Base-by-base conservation (phyloP, 495 filamentous ascomycete species). In the Aspergillus cavernicola region DNA sequence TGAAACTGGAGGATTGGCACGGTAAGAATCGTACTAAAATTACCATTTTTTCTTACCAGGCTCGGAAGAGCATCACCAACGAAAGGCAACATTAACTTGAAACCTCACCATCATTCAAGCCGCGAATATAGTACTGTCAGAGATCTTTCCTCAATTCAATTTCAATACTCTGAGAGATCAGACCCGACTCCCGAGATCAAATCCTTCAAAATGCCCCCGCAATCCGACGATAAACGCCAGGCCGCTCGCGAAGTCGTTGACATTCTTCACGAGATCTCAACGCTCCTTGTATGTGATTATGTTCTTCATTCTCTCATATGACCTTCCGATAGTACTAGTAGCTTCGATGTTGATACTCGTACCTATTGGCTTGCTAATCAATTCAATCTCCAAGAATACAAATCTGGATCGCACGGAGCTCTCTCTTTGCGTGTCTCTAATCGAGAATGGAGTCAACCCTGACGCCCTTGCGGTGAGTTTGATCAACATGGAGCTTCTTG, bases 401-500 rank as follows among this genome's bases (percentile, higher is more conserved):
- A 79, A 93, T 57, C 83, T 98, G 26, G 90, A 96, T 68, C 83
- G 93, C 16, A 86, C 88, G 32, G 89, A 90, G 8, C 80, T 98
- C 11, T 96, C 92, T 8, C 85, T 95, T 49, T 98, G 93, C 64
- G 92, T 97, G 49, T 95, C 90, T 37, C 80, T 98, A 62, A 90
- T 98, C 55, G 93, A 98, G 71, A 97, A 97, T 68, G 95, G 95
- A 6, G 89, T 97, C 9, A 95, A 95, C 69, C 93, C 93, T 6
- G 93, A 97, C 66, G 95, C 92, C 8, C 74, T 98, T 12, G 92
- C 92, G 28, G 93, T 97, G 86, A 76, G 56, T 61, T n/a, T n/a
- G n/a, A 28, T 54, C 37, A 20, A 41, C 13, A 11, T 26, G 11
- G 11, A 31, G 9, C 18, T 12, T n/a, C 20, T 28, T 22, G 20